Evolutionary conservation across 2,329 filamentous ascomycete species (phyloP), one percentile per base, ranked within the genome.

Genomic region (Elsinoe fawcettii): DNA sequence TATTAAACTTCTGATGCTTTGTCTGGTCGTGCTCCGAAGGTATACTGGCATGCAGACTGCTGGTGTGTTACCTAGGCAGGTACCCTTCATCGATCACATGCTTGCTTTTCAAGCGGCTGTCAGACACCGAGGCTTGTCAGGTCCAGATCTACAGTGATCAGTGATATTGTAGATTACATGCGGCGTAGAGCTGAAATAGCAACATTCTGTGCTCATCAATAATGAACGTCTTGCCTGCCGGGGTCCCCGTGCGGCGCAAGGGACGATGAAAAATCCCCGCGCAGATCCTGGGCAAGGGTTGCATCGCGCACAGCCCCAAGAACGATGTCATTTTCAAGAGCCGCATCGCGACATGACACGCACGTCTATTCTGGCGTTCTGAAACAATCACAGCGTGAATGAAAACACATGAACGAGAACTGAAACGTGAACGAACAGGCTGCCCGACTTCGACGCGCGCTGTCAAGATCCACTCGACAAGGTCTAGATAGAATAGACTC

Each of bases 251-350:
- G 41, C 41, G 41, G 41, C 41, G 46, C 46, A 36, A 51, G 46
- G 46, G 46, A 9, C 6, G 12, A 23, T n/a, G 41, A 12, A 12
- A 9, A 23, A 11, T n/a, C 16, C 25, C 37, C 16, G 49, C 49
- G 49, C 32, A 53, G 49, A 53, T 53, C 34, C 49, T 53, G 49
- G 49, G 49, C 49, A 53, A 53, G 49, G 49, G 49, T 39, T 53
- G 5, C 25, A 53, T 53, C 49, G 49, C 3, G 32, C 49, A 53
- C 49, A 53, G 49, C 49, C 49, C 20, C 49, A 37, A 37, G 30
- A 46, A 23, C 23, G 12, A n/a, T 46, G 41, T 46, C 41, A 46
- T 53, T 18, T 18, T 7, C 16, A 14, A 53, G 49, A 53, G 49
- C 49, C 49, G 49, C 49, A 25, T 53, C 30, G 34, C 30, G 49